phyloP scores from a whole-genome alignment of 2,329 filamentous ascomycete genomes.

The Nemania serpens region DNA sequence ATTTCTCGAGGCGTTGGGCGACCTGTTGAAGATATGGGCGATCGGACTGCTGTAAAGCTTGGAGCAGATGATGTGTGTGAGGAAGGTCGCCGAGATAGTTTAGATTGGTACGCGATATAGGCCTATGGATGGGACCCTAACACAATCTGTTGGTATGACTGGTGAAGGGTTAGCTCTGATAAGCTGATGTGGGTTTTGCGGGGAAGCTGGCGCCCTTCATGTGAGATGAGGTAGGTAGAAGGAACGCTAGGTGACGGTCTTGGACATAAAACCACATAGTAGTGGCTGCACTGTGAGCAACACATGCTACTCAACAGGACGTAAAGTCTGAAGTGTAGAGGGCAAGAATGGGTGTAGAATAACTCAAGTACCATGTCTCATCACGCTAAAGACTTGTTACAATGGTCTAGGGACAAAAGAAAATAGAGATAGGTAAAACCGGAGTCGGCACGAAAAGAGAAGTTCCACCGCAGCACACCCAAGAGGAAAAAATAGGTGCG shows the following conservation, averaged over 20 bases:
- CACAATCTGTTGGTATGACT: constrained; percentile 30
- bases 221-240: constrained; percentile 30
- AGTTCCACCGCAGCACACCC: constrained; percentile 4
- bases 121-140: constrained; percentile 28
- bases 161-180: constrained; percentile 41
- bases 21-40: constrained; percentile 2
- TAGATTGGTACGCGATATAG: constrained; percentile 31
- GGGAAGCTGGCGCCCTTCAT: constrained; percentile 35
- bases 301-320: constrained; percentile 10
- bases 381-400: constrained; percentile 34
- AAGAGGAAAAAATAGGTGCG: not conserved
- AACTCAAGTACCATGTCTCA: constrained; percentile 32
- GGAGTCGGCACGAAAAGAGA: constrained; percentile 20
- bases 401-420: constrained; percentile 32
- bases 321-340: not conserved
- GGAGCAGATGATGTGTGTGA: constrained; percentile 16
- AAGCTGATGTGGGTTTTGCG: constrained; percentile 36
- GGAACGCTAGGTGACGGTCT: constrained; percentile 12
- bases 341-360: constrained; percentile 2
- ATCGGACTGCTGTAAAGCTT: constrained; percentile 6
- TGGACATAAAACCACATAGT: not conserved
- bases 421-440: constrained; percentile 31
- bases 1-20: constrained; percentile 1
- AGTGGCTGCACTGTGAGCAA: constrained; percentile 2
- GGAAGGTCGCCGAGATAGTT: constrained; percentile 19